Base-by-base conservation (phyloP, 208 protist species). In the Porcisia hertigi region DNA sequence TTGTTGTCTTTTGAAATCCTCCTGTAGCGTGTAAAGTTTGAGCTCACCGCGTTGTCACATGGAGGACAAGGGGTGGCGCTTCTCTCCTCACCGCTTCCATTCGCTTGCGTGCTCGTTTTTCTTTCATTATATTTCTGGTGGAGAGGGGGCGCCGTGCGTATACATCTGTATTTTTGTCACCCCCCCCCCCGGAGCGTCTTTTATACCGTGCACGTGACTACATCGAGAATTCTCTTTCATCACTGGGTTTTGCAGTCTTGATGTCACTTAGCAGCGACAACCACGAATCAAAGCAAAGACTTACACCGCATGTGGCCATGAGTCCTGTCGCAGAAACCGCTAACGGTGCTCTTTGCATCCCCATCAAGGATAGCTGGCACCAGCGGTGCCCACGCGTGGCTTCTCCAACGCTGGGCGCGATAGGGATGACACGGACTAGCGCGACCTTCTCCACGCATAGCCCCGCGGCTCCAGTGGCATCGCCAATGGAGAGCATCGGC, bases 401-500 rank as follows among this genome's bases (percentile, higher is more conserved):
- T 55, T 25, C 47, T 25, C n/a, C 65, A 52, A 41, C 65, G 4
- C 43, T 1, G 45, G 30, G 16, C 4, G 47, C 2, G n/a, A 41
- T n/a, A 36, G n/a, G n/a, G 18, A 34, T 65, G 49, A 12, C 55
- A 45, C 14, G 11, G 23, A 36, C 34, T 49, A 39, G 14, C 34
- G 9, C 47, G 20, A 25, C 12, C 11, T 49, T 53, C 5, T 60
- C 63, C 11, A 59, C 20, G 25, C 30, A 1, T 7, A 43, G 12
- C 39, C 45, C n/a, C 11, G 16, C 47, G 20, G 8, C 14, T 25
- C 30, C 55, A 20, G 8, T 34, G 18, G 18, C 54, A 39, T 49
- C 70, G 34, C 16, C 77, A 20, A 73, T 72, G 72, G 85, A 89
- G 34, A 81, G 71, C 65, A 73, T 89, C 18, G 77, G 79, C 64